Percentiles rank a stretch among this genome's conserved stretches.
phyloP scores from a whole-genome alignment of 495 filamentous ascomycete genomes.

The Xylaria flabelliformis region DNA sequence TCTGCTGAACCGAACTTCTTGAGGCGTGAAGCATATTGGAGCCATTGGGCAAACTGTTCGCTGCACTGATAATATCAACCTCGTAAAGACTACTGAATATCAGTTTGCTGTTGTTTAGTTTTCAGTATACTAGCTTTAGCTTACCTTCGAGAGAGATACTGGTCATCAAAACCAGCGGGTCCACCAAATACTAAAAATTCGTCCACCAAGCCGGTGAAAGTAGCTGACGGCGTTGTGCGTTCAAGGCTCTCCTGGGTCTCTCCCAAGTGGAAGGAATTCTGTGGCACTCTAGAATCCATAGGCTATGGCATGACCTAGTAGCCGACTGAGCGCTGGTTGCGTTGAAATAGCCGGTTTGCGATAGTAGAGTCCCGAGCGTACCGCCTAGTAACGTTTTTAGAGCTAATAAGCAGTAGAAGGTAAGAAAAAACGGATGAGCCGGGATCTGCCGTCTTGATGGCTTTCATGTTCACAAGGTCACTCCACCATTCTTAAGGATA shows the following conservation, averaged over 20 bases:
- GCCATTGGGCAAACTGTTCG: neutral
- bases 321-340: neutral
- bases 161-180: slow-evolving; percentile 1
- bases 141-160: slow-evolving; percentile 14
- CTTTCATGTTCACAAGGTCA: neutral
- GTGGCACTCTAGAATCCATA: slow-evolving; percentile 14
- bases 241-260: neutral
- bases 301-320: slow-evolving; percentile 6
- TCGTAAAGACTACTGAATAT: slow-evolving; percentile 10
- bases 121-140: neutral
- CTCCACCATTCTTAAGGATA: slow-evolving; percentile 6
- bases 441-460: slow-evolving; percentile 6
- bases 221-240: neutral
- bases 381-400: neutral
- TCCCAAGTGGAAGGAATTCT: slow-evolving; percentile 6
- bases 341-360: slow-evolving; percentile 15
- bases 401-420: neutral
- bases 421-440: neutral
- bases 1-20: neutral
- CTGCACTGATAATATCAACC: neutral
- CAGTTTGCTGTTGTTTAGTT: neutral
- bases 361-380: neutral
- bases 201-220: slow-evolving; percentile 15
- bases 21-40: neutral
- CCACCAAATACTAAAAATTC: slow-evolving; percentile 15